Conservation (phyloP, 495 filamentous ascomycete species). For the Choiromyces venosus region DNA sequence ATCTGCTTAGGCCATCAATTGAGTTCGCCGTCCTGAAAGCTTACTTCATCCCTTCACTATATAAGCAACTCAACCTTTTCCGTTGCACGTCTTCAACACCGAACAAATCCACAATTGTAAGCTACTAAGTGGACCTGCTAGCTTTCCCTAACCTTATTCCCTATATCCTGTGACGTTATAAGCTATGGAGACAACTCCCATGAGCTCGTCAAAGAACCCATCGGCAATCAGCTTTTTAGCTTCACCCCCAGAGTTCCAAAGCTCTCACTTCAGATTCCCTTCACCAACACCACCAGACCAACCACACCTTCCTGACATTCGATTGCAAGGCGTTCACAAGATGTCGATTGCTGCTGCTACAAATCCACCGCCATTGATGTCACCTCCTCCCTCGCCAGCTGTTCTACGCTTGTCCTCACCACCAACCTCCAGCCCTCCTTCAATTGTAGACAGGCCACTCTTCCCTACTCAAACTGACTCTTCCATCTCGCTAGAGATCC, state of each 20-base stretch:
- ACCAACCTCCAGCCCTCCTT: conserved; percentile 25
- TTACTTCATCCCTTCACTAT: neutral
- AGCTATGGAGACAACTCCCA: conserved; percentile 37
- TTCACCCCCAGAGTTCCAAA: conserved; percentile 39
- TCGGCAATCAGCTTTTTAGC: conserved; percentile 33
- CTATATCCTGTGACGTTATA: neutral
- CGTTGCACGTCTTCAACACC: neutral
- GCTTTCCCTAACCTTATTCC: neutral
- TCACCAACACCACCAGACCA: conserved; percentile 39
- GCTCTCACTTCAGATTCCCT: conserved; percentile 34
- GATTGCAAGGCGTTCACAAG: conserved; percentile 39
- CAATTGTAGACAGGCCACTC: conserved; percentile 29
- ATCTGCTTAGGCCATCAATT: conserved; percentile 1
- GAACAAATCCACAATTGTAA: neutral
- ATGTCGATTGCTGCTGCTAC: conserved; percentile 42
- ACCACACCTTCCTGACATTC: conserved; percentile 28
- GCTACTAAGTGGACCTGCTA: neutral
- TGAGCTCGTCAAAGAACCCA: conserved; percentile 39
- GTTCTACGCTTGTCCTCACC: conserved; percentile 27
- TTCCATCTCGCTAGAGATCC: conserved; percentile 39
- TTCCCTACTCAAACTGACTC: conserved; percentile 26
- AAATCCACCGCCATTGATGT: conserved; percentile 33
- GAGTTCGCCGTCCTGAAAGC: neutral
- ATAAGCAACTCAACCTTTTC: neutral
- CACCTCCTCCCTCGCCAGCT: conserved; percentile 40